Percentiles rank a stretch among this genome's conserved stretches.
These are phyloP conservation scores for Stagonosporopsis vannaccii DNA, from an alignment of 2,329 filamentous ascomycete species.

Conservation along the genomic window DNA sequence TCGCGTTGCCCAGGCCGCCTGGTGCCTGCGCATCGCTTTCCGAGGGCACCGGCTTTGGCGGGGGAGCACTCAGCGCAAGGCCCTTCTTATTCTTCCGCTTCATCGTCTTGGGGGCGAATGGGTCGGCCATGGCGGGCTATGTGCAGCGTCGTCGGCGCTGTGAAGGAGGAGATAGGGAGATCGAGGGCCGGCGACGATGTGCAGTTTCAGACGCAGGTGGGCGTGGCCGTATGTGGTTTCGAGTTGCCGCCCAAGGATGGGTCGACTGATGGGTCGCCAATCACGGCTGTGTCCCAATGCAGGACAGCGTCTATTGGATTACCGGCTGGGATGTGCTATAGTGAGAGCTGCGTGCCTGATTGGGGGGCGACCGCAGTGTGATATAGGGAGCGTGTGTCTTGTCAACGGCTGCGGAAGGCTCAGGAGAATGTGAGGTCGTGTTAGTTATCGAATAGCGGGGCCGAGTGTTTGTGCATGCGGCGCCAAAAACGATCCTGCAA, in stretches of 20 bases:
- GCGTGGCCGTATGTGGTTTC: conserved; percentile 30
- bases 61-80: conserved; percentile 81
- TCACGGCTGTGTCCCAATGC: conserved; percentile 42
- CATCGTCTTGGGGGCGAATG: conserved; percentile 77
- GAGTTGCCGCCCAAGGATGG: conserved; percentile 47
- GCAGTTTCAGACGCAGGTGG: conserved; percentile 10
- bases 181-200: conserved; percentile 1
- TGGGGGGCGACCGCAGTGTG: conserved; percentile 18
- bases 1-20: conserved; percentile 65
- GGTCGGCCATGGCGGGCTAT: conserved; percentile 60
- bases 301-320: conserved; percentile 52
- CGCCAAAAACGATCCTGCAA: conserved; percentile 30
- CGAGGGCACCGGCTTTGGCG: conserved; percentile 74
- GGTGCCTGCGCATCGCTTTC: conserved; percentile 72
- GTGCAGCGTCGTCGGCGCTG: conserved; percentile 11
- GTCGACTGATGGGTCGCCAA: conserved; percentile 46
- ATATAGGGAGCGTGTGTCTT: conserved; percentile 25
- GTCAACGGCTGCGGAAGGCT: conserved; percentile 24
- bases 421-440: conserved; percentile 33
- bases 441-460: conserved; percentile 29
- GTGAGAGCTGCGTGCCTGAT: conserved; percentile 34
- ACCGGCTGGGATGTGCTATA: conserved; percentile 37
- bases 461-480: conserved; percentile 25
- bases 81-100: conserved; percentile 99
- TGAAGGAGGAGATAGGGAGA: conserved; percentile 1